Evolutionary conservation across 345 rosid species (phyloP).

Genomic region (Brassica carinata): DNA sequence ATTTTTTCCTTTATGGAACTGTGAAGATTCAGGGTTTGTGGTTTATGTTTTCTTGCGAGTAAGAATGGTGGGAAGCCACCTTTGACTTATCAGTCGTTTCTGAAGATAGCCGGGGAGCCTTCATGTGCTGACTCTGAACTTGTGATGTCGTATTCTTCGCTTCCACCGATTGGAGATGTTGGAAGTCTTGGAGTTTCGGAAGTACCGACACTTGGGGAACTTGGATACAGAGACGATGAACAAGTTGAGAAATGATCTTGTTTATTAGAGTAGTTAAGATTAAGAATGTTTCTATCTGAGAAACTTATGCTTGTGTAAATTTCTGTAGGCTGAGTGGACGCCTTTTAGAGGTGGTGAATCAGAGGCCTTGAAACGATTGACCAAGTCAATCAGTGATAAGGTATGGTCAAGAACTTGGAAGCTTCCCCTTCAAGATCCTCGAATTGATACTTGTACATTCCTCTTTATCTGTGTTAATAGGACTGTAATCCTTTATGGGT

Average conservation of each 20-base stretch:
- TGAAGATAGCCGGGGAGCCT: constrained; percentile 90
- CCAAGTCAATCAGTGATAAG: constrained; percentile 63
- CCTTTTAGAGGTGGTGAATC: constrained; percentile 93
- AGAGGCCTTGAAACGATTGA: constrained; percentile 70
- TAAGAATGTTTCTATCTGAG: not conserved
- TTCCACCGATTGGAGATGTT: constrained; percentile 74
- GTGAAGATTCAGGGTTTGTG: not conserved
- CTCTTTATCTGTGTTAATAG: not conserved
- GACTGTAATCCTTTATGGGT: not conserved
- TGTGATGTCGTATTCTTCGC: constrained; percentile 47
- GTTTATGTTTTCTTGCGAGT: not conserved
- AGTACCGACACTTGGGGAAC: constrained; percentile 71
- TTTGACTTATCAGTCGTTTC: constrained; percentile 75
- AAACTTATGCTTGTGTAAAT: constrained; percentile 7
- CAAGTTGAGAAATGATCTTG: constrained; percentile 44
- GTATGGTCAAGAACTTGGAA: constrained; percentile 38
- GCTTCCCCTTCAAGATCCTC: not conserved
- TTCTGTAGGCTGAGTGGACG: constrained; percentile 55
- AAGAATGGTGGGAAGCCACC: constrained; percentile 93
- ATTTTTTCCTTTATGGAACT: not conserved
- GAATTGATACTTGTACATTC: not conserved
- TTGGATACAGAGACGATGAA: constrained; percentile 61
- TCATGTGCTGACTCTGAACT: constrained; percentile 63
- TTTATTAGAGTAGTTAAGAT: not conserved
- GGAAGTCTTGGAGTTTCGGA: constrained; percentile 54